Evolutionary conservation across 202 grass and related monocot species (phyloP).

Genomic region (Elaeis oleifera): DNA sequence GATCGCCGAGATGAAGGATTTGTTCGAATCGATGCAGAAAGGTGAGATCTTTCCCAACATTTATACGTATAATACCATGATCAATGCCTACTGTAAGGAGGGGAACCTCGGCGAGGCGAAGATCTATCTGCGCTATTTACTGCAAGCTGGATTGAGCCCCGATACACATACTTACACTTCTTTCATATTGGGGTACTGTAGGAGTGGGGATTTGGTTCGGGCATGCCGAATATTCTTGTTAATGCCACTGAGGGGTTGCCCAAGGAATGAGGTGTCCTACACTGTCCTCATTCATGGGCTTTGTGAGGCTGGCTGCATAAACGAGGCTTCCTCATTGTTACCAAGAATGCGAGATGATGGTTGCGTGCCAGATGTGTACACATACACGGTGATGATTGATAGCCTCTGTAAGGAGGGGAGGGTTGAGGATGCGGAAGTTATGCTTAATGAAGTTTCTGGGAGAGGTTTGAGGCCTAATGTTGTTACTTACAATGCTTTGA

Average conservation of each 20-base stretch:
- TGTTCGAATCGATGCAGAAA: conserved; percentile 47
- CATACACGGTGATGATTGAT: conserved; percentile 61
- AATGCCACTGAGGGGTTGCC: conserved; percentile 76
- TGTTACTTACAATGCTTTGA: conserved; percentile 71
- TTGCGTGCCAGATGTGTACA: conserved; percentile 41
- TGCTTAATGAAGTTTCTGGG: conserved; percentile 40
- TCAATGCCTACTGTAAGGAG: conserved; percentile 70
- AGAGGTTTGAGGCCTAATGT: conserved; percentile 55
- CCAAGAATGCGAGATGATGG: conserved; percentile 39
- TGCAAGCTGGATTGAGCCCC: conserved; percentile 39
- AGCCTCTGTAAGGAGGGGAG: conserved; percentile 57
- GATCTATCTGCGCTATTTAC: conserved; percentile 50
- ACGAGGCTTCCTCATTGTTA: conserved; percentile 50
- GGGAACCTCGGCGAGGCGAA: conserved; percentile 58
- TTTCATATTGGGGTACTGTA: conserved; percentile 63
- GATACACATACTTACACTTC: conserved; percentile 76
- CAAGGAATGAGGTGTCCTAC: conserved; percentile 52
- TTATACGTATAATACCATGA: conserved; percentile 69
- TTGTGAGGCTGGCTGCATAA: conserved; percentile 39
- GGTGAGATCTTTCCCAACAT: conserved; percentile 55
- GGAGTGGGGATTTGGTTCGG: conserved; percentile 37
- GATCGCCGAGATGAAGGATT: conserved; percentile 60
- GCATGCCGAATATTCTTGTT: conserved; percentile 72
- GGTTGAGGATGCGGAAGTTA: conserved; percentile 37
- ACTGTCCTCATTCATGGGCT: conserved; percentile 63